phyloP scores from a whole-genome alignment of 2,329 filamentous ascomycete species.

The Juglanconis oblonga region DNA sequence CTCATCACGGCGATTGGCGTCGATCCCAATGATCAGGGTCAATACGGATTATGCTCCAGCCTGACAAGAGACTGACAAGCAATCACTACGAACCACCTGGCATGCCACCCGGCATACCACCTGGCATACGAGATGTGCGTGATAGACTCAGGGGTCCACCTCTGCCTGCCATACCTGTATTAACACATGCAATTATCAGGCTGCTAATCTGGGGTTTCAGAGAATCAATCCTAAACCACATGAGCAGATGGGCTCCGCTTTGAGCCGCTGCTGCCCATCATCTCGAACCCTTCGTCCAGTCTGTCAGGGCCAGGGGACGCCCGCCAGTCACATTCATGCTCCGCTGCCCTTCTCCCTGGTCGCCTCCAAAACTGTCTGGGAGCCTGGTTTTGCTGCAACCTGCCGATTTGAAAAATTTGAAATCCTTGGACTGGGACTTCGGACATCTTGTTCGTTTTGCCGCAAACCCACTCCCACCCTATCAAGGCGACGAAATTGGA shows the following conservation, averaged over 20 bases:
- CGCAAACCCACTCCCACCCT: not conserved
- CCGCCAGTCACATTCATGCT: constrained; percentile 3
- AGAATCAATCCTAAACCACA: constrained; percentile 10
- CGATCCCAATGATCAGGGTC: not conserved
- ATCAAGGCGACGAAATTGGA: constrained; percentile 9
- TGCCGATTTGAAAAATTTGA: not conserved
- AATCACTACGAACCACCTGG: no score
- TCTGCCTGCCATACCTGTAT: no score
- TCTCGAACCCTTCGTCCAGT: not conserved
- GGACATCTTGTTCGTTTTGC: no score
- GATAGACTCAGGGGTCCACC: no score
- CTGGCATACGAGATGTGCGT: no score
- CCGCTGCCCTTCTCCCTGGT: constrained; percentile 1
- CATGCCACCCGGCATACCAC: no score
- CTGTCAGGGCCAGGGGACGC: not conserved
- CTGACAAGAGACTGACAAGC: no score
- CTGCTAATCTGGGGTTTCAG: not conserved
- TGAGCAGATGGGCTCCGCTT: not conserved
- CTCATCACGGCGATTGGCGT: not conserved
- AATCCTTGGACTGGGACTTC: not conserved
- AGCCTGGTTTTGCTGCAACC: not conserved
- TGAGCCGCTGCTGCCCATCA: constrained; percentile 5
- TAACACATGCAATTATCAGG: not conserved
- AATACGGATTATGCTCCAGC: no score
- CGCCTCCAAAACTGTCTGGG: not conserved